A percentile compares a stretch with the other conserved stretches of the same genome.
Conservation (phyloP, 768 basidiomycete species). For the Jaapia argillacea region DNA sequence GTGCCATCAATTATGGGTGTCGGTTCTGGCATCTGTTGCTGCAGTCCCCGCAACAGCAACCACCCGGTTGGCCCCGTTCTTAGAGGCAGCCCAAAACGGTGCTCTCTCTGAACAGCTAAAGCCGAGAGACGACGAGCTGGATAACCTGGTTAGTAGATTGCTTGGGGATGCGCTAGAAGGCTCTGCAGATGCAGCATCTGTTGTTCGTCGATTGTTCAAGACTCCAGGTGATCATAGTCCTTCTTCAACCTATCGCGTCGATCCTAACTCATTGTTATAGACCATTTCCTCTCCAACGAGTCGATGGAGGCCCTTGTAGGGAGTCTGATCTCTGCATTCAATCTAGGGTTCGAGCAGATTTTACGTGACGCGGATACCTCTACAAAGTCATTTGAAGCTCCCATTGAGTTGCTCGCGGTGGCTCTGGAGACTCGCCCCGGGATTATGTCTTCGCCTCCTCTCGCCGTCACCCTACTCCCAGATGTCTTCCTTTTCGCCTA, state of each 20-base stretch:
- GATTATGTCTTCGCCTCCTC: background rate
- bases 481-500: constrained; percentile 39
- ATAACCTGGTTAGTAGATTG: constrained; percentile 28
- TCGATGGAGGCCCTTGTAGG: background rate
- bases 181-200: constrained; percentile 11
- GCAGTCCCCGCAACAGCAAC: too few relatives aligned
- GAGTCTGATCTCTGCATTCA: background rate
- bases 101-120: constrained; percentile 34
- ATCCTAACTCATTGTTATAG: constrained; percentile 11
- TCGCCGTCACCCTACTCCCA: constrained; percentile 20
- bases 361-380: background rate
- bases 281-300: background rate
- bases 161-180: constrained; percentile 27
- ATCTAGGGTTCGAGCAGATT: background rate
- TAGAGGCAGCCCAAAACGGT: too few relatives aligned
- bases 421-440: background rate
- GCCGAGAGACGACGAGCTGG: constrained; percentile 34
- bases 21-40: too few relatives aligned
- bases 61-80: too few relatives aligned
- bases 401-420: background rate
- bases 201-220: too few relatives aligned
- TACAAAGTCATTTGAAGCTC: background rate
- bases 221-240: too few relatives aligned
- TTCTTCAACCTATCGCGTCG: too few relatives aligned
- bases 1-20: too few relatives aligned